Conservation (phyloP, 768 basidiomycete genomes). For the Tylopilus balloui region DNA sequence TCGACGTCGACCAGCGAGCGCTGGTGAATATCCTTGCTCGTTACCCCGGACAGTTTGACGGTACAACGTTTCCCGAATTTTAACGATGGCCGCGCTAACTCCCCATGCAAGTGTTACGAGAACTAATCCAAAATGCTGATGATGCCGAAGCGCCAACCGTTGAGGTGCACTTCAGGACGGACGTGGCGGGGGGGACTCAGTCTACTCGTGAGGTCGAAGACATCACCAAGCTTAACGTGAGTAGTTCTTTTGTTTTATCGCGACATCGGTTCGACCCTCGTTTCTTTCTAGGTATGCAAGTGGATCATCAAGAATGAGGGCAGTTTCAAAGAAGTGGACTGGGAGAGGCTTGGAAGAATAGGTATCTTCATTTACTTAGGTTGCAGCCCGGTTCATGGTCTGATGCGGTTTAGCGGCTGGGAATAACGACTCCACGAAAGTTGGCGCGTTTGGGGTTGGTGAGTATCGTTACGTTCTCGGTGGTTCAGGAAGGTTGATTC, state of each 20-base stretch:
- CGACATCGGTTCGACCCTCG: neutral
- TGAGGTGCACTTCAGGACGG: constrained; percentile 36
- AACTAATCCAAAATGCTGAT: constrained; percentile 55
- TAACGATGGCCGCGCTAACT: neutral
- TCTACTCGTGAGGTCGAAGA: neutral
- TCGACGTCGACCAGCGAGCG: constrained; percentile 16
- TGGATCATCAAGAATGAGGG: constrained; percentile 17
- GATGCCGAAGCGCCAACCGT: constrained; percentile 39
- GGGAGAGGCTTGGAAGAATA: constrained; percentile 15
- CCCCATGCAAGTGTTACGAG: constrained; percentile 38
- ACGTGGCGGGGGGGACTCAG: neutral
- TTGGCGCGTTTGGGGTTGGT: constrained; percentile 19
- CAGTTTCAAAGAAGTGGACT: constrained; percentile 2
- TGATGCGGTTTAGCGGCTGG: constrained; percentile 6
- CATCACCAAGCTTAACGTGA: neutral
- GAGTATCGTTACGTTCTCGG: neutral
- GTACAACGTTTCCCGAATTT: neutral
- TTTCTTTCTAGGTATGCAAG: constrained; percentile 1
- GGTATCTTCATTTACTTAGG: neutral
- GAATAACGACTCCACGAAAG: constrained; percentile 10
- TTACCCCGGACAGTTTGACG: constrained; percentile 14
- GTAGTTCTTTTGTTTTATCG: neutral
- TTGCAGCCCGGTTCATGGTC: neutral
- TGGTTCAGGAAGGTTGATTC: neutral
- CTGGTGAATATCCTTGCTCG: constrained; percentile 17